Percentiles rank a stretch among this genome's conserved stretches.
phyloP scores from a whole-genome alignment of 306 rosid species.

The Quercus alba region DNA sequence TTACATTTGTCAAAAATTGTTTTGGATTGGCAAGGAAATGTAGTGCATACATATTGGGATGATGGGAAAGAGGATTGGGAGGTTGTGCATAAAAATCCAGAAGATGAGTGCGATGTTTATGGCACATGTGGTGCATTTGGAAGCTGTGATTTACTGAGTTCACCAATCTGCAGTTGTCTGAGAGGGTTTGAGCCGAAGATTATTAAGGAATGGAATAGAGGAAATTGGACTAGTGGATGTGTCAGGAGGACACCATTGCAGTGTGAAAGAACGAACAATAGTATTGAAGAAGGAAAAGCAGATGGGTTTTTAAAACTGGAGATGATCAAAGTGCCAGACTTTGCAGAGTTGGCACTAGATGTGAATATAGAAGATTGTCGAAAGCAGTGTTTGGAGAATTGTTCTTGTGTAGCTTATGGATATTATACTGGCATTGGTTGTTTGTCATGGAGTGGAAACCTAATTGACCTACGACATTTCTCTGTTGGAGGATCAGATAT shows the following conservation, averaged over 20 bases:
- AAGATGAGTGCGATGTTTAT: too few relatives aligned
- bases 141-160: too few relatives aligned
- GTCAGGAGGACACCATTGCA: slow-evolving; percentile 3
- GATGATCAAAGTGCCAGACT: slow-evolving; percentile 43
- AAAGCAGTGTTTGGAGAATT: slow-evolving; percentile 24
- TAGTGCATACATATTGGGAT: too few relatives aligned
- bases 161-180: too few relatives aligned
- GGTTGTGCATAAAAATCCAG: too few relatives aligned
- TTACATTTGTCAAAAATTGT: too few relatives aligned
- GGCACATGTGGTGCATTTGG: too few relatives aligned
- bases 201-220: too few relatives aligned
- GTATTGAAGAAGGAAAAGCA: neutral
- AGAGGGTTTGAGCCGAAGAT: too few relatives aligned
- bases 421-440: slow-evolving; percentile 14
- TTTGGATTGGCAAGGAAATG: neutral
- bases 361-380: neutral
- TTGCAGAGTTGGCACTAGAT: neutral
- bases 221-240: too few relatives aligned
- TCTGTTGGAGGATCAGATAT: slow-evolving; percentile 16
- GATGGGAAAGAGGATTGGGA: too few relatives aligned
- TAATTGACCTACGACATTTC: slow-evolving; percentile 25
- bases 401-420: slow-evolving; percentile 30
- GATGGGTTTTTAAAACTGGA: slow-evolving; percentile 34
- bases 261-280: slow-evolving; percentile 21
- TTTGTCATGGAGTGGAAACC: slow-evolving; percentile 22